Base-by-base conservation (phyloP, 2,329 filamentous ascomycete genomes). In the Pestalotiopsis sp. region DNA sequence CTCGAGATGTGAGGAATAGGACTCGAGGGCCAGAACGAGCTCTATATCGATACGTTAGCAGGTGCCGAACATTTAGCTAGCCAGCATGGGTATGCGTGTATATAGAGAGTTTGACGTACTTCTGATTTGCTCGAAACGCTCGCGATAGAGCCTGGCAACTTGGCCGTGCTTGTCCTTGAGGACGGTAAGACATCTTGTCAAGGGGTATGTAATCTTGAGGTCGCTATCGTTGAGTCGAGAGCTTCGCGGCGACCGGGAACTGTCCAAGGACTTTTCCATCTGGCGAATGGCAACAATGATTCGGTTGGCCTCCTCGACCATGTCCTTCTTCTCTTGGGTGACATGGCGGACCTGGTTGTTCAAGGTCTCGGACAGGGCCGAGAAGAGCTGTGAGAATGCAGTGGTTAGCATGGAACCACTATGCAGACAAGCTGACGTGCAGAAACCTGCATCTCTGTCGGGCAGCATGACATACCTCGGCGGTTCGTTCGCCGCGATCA, bases 1-100 rank as follows among this genome's bases (percentile, higher is more conserved):
- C 79, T 99, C 96, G 61, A 99, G 92, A 79, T 98, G 96, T 11
- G 94, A 97, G 1, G 96, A 97, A 80, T 98, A 99, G 4, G 95
- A 98, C 78, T 97, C 92, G 65, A 99, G 91, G 4, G 95, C 95
- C 81, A 97, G 90, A 27, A 94, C 94, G 72, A 99, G 92, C 85
- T 98, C 94, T 97, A 74, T 52, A 65, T 13, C 58, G 3, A 5
- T 12, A 31, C 38, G 58, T 69, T 66, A 73, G 74, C 70, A 68
- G 49, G 20, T 3, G 41, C 17, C 38, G n/a, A 27, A 38, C 23
- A 27, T 39, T 58, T 27, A n/a, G 45, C 45, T 31, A 36, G 31
- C 31, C 9, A 36, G 3, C 62, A 27, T 38, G 38, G 20, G 31
- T 39, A 17, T 20, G 4, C 2, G 23, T 27, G 14, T 17, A 12